Base-by-base conservation (phyloP, 2,329 filamentous ascomycete genomes). In the Beauveria caledonica region DNA sequence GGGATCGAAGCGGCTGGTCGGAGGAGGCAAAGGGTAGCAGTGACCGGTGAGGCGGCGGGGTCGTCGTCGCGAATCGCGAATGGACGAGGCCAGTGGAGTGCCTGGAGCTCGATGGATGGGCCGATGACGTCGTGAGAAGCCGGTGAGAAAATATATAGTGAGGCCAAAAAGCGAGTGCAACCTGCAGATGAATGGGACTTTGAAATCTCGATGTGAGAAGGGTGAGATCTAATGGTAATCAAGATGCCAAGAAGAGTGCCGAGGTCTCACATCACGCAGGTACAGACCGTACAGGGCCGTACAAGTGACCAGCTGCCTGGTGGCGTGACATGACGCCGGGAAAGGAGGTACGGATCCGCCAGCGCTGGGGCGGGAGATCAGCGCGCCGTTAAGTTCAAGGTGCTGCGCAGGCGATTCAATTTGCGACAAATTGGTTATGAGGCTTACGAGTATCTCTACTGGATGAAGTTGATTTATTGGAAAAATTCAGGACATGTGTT, bases 261-360 rank as follows among this genome's bases (percentile, higher is more conserved):
- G 33, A 36, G 33, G 33, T 36, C 33, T 36, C 33, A 6, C 33
- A 10, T 36, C 33, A 36, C 33, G 33, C 33, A 36, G 33, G 33
- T 36, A 36, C 13, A 36, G 33, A 13, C 11, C 33, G 11, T 36
- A 36, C 33, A 15, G 33, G 11, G 2, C 11, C 10, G 33, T 36
- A 36, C 2, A 21, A 60, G 19, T 53, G 40, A 60, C 50, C 23
- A 45, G 39, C 49, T 5, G 42, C 13, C 27, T 53, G 40, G 27
- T 33, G 48, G n/a, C 42, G 33, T 36, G 33, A 36, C 33, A 3
- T 36, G 33, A 36, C 33, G 58, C 46, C 8, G 17, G 56, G 56
- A 59, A 52, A 52, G 57, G 42, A 60, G 50, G 58, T 50, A 60
- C 50, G 40, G 19, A 23, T 45, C n/a, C n/a, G 42, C 39, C 49